phyloP scores from a whole-genome alignment of 202 grass and related monocot genomes.

The Saccharum hybrid region DNA sequence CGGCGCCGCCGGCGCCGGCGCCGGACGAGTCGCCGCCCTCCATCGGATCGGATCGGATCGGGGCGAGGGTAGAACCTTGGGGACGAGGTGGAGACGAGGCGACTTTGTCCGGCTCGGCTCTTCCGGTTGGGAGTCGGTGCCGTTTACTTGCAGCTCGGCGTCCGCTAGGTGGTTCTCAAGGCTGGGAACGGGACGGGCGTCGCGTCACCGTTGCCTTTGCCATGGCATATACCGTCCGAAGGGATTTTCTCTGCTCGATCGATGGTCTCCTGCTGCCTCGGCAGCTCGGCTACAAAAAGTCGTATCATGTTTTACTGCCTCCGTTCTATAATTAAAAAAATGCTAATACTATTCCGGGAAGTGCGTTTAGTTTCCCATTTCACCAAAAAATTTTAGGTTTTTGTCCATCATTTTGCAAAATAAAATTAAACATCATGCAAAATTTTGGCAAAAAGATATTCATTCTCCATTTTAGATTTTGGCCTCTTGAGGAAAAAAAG shows the following conservation, averaged over 20 bases:
- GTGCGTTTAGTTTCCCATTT: no score
- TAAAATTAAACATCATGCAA: no score
- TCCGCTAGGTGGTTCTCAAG: not conserved
- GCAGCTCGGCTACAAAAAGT: no score
- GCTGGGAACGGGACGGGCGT: not conserved
- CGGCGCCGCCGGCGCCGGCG: constrained; percentile 25
- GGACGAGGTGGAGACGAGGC: not conserved
- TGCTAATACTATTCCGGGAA: no score
- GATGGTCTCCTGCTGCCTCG: no score
- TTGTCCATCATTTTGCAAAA: no score
- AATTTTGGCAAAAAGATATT: no score
- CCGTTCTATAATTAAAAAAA: no score
- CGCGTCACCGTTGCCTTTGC: not conserved
- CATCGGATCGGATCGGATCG: constrained; percentile 42
- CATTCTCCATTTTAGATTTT: no score
- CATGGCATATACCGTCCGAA: constrained; percentile 16
- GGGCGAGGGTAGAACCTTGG: not conserved
- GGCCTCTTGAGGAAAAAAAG: no score
- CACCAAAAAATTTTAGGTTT: no score
- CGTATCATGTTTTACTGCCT: no score
- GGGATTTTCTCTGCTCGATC: not conserved
- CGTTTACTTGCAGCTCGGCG: constrained; percentile 31
- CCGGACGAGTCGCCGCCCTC: constrained; percentile 52
- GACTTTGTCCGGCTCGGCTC: constrained; percentile 23
- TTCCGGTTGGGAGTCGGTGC: constrained; percentile 24